These are phyloP conservation scores for Hypoxylon cercidicola DNA, from an alignment of 495 filamentous ascomycete species.

Conservation along the genomic window DNA sequence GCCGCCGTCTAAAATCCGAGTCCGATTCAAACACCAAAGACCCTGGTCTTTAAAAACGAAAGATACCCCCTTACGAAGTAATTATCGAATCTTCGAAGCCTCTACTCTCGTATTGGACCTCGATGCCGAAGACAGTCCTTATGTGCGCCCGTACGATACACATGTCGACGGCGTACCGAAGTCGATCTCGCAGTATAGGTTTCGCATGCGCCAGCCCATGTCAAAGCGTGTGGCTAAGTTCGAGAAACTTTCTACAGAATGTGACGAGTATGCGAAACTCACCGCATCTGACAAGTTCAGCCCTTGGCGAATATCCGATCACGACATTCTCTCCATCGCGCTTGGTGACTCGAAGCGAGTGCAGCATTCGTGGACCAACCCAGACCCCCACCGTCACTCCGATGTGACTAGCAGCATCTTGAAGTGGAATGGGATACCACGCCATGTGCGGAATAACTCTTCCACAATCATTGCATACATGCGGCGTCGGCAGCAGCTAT, in stretches of 20 bases:
- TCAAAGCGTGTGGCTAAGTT: constrained; percentile 31
- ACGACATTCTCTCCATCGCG: constrained; percentile 42
- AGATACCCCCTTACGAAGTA: neutral
- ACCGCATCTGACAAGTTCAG: constrained; percentile 13
- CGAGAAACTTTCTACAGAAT: constrained; percentile 15
- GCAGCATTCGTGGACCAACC: neutral
- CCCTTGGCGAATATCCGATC: constrained; percentile 38
- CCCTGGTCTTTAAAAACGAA: neutral
- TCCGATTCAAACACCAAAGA: constrained; percentile 1
- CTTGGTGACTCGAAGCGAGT: constrained; percentile 17
- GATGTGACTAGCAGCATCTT: constrained; percentile 6
- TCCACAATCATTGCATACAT: constrained; percentile 32
- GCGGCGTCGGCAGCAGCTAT: constrained; percentile 23
- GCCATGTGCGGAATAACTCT: constrained; percentile 2
- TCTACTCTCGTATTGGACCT: constrained; percentile 42
- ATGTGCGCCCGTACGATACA: constrained; percentile 37
- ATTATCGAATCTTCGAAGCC: constrained; percentile 17
- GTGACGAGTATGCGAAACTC: constrained; percentile 1
- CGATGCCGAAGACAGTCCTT: constrained; percentile 37
- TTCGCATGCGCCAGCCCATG: constrained; percentile 13
- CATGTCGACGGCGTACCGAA: constrained; percentile 24
- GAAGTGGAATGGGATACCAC: constrained; percentile 37
- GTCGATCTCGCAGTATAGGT: neutral
- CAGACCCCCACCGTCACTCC: neutral
- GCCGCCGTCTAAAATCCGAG: constrained; percentile 14